These are phyloP conservation scores for Wickerhamomyces sydowiorum DNA, from an alignment of 805 yeast species.

Conservation along the genomic window DNA sequence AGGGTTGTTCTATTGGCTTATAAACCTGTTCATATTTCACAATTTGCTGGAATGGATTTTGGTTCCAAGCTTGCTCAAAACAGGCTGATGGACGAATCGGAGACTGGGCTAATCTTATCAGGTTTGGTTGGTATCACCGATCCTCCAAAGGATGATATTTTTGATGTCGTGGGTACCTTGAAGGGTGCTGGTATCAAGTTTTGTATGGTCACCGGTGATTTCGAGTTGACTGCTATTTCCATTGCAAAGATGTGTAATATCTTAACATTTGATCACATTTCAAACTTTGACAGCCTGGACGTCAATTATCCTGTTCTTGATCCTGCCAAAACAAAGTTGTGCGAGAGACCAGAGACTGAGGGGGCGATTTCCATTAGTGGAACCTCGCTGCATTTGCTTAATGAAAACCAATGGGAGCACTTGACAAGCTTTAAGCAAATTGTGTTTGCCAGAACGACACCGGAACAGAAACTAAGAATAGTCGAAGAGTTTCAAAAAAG, in stretches of 20 bases:
- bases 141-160: slow-evolving; percentile 35
- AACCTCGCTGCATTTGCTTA: slow-evolving; percentile 24
- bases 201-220: slow-evolving; percentile 49
- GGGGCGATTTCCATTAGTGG: slow-evolving; percentile 30
- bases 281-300: slow-evolving; percentile 17
- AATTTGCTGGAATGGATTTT: slow-evolving; percentile 4
- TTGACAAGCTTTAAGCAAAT: slow-evolving; percentile 32
- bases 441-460: slow-evolving; percentile 30
- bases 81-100: slow-evolving; percentile 7
- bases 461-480: slow-evolving; percentile 47
- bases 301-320: slow-evolving; percentile 5
- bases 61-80: slow-evolving; percentile 10
- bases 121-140: slow-evolving; percentile 39
- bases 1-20: slow-evolving; percentile 35
- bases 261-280: slow-evolving; percentile 15
- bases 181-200: slow-evolving; percentile 35
- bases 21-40: slow-evolving; percentile 16
- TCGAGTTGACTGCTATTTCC: slow-evolving; percentile 43
- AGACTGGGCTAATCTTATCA: slow-evolving; percentile 21
- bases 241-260: slow-evolving; percentile 42
- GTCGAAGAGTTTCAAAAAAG: slow-evolving; percentile 46
- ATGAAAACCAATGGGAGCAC: slow-evolving; percentile 38
- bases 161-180: slow-evolving; percentile 26
- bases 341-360: slow-evolving; percentile 13
- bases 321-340: slow-evolving; percentile 3